Conservation (phyloP, 1,284 basidiomycete species). For the Cutaneotrichosporon sp. region DNA sequence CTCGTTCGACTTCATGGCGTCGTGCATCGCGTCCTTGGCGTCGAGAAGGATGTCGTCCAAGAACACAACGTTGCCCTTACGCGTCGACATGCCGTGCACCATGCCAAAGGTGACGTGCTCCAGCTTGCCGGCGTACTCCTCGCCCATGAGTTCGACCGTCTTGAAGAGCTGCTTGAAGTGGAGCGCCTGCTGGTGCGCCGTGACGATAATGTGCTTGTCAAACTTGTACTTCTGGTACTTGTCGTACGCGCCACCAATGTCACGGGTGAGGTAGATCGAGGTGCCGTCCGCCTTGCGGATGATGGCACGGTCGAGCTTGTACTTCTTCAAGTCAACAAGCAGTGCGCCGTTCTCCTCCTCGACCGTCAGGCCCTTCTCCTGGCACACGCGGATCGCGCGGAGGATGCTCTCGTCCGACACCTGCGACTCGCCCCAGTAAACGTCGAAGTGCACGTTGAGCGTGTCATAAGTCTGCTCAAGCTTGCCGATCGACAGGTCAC, state of each 20-base stretch:
- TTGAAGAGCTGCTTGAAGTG: constrained; percentile 95
- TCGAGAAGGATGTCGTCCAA: constrained; percentile 92
- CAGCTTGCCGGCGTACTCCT: constrained; percentile 77
- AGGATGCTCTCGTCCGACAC: constrained; percentile 79
- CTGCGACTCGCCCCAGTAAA: constrained; percentile 90
- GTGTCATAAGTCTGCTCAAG: constrained; percentile 87
- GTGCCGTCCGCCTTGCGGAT: constrained; percentile 93
- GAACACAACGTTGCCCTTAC: constrained; percentile 95
- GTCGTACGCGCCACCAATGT: constrained; percentile 91
- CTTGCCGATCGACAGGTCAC: constrained; percentile 85
- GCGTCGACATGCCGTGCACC: constrained; percentile 96
- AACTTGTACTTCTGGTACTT: constrained; percentile 90
- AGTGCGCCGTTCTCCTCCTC: constrained; percentile 71
- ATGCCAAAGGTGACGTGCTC: constrained; percentile 87
- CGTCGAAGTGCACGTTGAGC: constrained; percentile 89
- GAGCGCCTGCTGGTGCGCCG: constrained; percentile 90
- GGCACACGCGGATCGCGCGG: constrained; percentile 59
- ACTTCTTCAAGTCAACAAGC: constrained; percentile 78
- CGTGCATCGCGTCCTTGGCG: constrained; percentile 88
- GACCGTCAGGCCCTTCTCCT: constrained; percentile 58
- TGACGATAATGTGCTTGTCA: constrained; percentile 98
- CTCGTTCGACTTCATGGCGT: constrained; percentile 93
- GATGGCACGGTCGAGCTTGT: constrained; percentile 87
- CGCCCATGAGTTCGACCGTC: constrained; percentile 84
- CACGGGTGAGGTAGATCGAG: constrained; percentile 96